phyloP scores from a whole-genome alignment of 495 filamentous ascomycete species.

The Mytilinidion resinicola region DNA sequence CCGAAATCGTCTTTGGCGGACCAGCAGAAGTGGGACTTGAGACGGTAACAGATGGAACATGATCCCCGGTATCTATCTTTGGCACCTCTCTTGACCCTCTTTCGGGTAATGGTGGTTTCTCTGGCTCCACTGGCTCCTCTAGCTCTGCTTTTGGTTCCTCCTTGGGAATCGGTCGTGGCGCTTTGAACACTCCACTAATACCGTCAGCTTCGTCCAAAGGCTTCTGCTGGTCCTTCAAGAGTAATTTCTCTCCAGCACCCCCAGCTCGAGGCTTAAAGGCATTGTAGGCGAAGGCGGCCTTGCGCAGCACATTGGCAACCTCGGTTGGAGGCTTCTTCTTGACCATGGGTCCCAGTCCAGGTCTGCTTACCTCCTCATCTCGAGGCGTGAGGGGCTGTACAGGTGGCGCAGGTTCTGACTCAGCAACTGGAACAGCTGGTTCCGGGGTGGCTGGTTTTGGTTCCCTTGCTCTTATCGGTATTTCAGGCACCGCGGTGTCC shows the following conservation, averaged over 20 bases:
- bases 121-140: conserved; percentile 10
- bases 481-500: background rate
- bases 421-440: background rate
- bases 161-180: conserved; percentile 31
- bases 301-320: conserved; percentile 71
- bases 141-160: conserved; percentile 20
- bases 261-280: conserved; percentile 81
- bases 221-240: conserved; percentile 50
- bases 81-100: conserved; percentile 15
- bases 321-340: conserved; percentile 67
- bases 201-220: conserved; percentile 64
- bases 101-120: conserved; percentile 10
- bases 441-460: background rate
- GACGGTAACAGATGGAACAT: conserved; percentile 31
- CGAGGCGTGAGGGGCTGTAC: conserved; percentile 1
- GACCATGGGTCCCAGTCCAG: conserved; percentile 86
- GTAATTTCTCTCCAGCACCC: conserved; percentile 68
- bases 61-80: conserved; percentile 19
- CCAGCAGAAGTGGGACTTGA: conserved; percentile 28
- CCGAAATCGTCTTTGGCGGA: conserved; percentile 1
- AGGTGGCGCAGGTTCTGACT: conserved; percentile 3
- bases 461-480: background rate
- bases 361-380: conserved; percentile 55
- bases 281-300: conserved; percentile 73
- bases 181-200: conserved; percentile 78